Conservation (phyloP, 2,329 filamentous ascomycete species). For the Claviceps capensis region DNA sequence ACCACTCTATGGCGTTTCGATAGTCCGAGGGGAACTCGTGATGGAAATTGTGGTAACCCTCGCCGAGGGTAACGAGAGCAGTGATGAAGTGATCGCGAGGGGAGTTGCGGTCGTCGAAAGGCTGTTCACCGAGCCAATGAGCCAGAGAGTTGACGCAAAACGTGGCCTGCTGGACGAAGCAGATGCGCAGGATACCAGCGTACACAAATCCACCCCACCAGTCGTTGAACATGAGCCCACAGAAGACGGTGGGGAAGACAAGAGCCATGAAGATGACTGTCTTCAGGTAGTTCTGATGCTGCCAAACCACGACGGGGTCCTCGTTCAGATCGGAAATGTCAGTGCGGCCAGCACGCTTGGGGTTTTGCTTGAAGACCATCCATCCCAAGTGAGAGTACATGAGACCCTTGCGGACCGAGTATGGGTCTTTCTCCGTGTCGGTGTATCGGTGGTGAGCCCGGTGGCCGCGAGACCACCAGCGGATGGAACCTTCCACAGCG, state of each 20-base stretch:
- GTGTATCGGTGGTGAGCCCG: slow-evolving; percentile 84
- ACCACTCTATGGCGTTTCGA: slow-evolving; percentile 83
- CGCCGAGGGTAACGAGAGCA: slow-evolving; percentile 70
- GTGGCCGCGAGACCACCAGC: slow-evolving; percentile 83
- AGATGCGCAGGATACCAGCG: slow-evolving; percentile 71
- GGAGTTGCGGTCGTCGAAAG: slow-evolving; percentile 85
- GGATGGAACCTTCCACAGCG: slow-evolving; percentile 72
- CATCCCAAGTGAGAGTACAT: slow-evolving; percentile 69
- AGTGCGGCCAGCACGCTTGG: slow-evolving; percentile 74
- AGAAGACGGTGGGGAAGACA: slow-evolving; percentile 59
- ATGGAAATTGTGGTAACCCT: slow-evolving; percentile 93
- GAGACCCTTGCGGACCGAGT: slow-evolving; percentile 79
- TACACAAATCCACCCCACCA: slow-evolving; percentile 75
- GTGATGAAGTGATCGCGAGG: slow-evolving; percentile 81
- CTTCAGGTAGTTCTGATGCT: slow-evolving; percentile 78
- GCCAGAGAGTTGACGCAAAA: slow-evolving; percentile 89
- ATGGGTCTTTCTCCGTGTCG: slow-evolving; percentile 84
- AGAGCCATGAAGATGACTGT: slow-evolving; percentile 65
- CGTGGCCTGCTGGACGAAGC: slow-evolving; percentile 82
- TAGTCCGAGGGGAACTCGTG: slow-evolving; percentile 91
- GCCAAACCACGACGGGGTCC: slow-evolving; percentile 73
- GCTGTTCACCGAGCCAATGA: slow-evolving; percentile 85
- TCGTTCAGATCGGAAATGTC: slow-evolving; percentile 83
- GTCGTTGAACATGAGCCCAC: slow-evolving; percentile 69
- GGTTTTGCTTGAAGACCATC: slow-evolving; percentile 92